Base-by-base conservation (phyloP, 306 rosid genomes). In the Astragalus membranaceus region DNA sequence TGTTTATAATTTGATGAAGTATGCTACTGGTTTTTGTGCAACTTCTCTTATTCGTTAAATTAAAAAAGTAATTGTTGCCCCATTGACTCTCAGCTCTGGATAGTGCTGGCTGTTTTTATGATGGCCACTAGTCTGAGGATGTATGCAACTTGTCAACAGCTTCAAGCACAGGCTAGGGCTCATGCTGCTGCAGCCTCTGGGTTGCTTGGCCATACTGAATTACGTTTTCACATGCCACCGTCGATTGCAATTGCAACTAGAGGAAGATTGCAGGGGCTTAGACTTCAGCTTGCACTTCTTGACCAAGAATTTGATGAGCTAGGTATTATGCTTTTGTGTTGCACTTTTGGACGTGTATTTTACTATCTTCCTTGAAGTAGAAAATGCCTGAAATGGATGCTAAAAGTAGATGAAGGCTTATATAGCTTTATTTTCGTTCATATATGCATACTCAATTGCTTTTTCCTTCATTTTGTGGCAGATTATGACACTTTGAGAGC, bases 251-350 rank as follows among this genome's bases (percentile, higher is more conserved):
- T 94, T 42, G 96, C 96, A 72, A 87, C 43, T 29, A 26, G 96
- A 80, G 97, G 96, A 64, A 90, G 94, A 60, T 79, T 94, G 78
- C 97, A 91, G 66, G 97, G 96, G 65, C 88, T 94, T 37, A 90
- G 98, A 80, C 97, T 90, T 78, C 97, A 93, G 81, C 98, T 93
- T 72, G 93, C 97, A 58, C 90, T 93, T 61, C 96, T 93, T 76
- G 98, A 94, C 72, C 88, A 89, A 37, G 97, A 94, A 70, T 94
- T 93, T 39, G 94, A 94, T 77, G 97, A 90, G 70, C 82, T 90
- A 62, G 97, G 96, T 91, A 60, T 69, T 67, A 14, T 62, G 63
- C 36, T 76, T 78, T 8, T 30, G 53, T 57, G 58, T 47, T 68
- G 8, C 12, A 37, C 37, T 42, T 48, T 47, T 13, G 43, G 42